Base-by-base conservation (phyloP, 2,329 filamentous ascomycete genomes). In the Pyrenochaeta sp. region DNA sequence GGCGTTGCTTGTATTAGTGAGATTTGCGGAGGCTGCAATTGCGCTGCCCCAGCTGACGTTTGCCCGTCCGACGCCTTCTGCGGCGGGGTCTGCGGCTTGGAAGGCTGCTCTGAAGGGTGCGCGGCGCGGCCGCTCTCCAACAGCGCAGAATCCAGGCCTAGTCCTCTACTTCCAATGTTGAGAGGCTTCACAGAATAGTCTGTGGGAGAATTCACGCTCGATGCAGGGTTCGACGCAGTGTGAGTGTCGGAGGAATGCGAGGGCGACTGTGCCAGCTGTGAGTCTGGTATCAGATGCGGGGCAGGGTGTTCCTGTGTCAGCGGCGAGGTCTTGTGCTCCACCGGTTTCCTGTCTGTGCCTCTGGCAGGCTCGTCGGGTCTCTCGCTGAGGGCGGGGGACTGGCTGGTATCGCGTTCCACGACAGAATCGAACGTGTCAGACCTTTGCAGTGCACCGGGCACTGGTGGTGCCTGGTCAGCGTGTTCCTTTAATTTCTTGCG, bases 401-500 rank as follows among this genome's bases (percentile, higher is more conserved):
- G 66, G 62, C 73, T 77, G 35, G 70, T 46, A 9, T 76, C 73
- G 35, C 74, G 68, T 61, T 73, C 72, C 61, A 68, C 63, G 32
- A 65, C 57, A 51, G 68, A 71, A 31, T 73, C 66, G 42, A 71
- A 66, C 17, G 68, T 71, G 59, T 75, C 70, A 31, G 70, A 67
- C 39, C 68, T 77, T 51, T 70, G 63, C 14, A 69, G 63, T 48
- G 67, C 67, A 27, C 67, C 63, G 21, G 74, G 72, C 27, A 71
- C 55, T 20, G 75, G 74, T 44, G 68, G 78, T 20, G 79, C 74
- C 52, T 83, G 78, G 27, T 77, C 78, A 61, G 86, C 77, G 54
- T 85, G 75, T 50, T 98, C 93, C 75, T 96, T 97, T 37, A 96
- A 74, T 76, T 95, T 97, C 75, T 89, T 93, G 66, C 91, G 87